Base-by-base conservation (phyloP, 352 stramenopile species). In the Globisporangium camurandrum region DNA sequence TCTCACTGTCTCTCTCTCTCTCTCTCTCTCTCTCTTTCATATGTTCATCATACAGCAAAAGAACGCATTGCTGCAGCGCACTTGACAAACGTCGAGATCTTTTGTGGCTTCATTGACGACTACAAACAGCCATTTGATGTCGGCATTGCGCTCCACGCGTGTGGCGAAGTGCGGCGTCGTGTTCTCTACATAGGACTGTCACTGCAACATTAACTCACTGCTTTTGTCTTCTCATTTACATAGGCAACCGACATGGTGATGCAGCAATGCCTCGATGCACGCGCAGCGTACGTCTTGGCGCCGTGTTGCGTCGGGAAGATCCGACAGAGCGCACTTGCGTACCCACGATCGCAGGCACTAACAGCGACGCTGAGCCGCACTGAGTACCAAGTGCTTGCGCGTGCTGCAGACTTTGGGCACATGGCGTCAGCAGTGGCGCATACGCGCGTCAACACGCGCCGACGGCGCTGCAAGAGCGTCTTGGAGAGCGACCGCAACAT, bases 221-320 rank as follows among this genome's bases (percentile, higher is more conserved):
- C 26, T 6, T 33, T 22, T 10, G 31, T 12, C 19, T 55, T 24
- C 17, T 33, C 12, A 23, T 47, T n/a, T 17, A 39, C 33, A 39
- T 48, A 69, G 51, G 81, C 81, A 20, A 93, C 81, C 23, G 81
- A 93, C 39, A 86, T 88, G 71, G 74, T 83, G 8, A 78, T 90
- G 59, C 59, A 90, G 23, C 85, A 88, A 46, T 93, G 78, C 50
- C 63, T 90, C 4, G 45, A 49, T 19, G 62, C 67, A 19, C 56
- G 61, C 17, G 81, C 81, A 1, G 71, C 78, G 11, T 93, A 87
- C 41, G 81, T 93, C 43, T 45, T 93, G 31, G 78, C 76, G 20
- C 81, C 81, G 17, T 93, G 81, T 57, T 93, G 81, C 37, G 81
- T 93, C 22, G 81, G 81, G 24, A 88, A 91, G 45, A 76, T 91